Percentiles rank a stretch among this genome's conserved stretches.
These are phyloP conservation scores for Sisymbrium irio DNA, from an alignment of 345 rosid genomes.

Conservation along the genomic window DNA sequence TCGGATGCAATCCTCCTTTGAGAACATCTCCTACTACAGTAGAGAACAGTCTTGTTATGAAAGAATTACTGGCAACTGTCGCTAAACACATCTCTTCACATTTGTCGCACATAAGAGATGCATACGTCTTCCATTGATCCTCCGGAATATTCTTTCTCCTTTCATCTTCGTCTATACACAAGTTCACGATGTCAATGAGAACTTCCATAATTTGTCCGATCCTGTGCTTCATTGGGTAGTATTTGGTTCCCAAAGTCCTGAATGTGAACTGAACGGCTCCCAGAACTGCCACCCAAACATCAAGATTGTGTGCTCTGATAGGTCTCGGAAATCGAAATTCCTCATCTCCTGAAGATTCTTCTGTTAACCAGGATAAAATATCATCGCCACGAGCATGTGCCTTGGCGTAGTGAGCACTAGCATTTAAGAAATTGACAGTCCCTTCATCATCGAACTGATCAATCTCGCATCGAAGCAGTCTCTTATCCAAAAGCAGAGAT, in stretches of 20 bases:
- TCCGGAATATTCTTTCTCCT: constrained; percentile 14
- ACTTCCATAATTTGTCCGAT: not conserved
- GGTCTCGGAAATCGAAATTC: constrained; percentile 3
- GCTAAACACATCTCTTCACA: not conserved
- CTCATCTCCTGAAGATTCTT: not conserved
- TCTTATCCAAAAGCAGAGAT: constrained; percentile 31
- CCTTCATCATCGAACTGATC: constrained; percentile 3
- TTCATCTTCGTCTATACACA: constrained; percentile 11
- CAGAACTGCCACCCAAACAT: constrained; percentile 25
- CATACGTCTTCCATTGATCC: constrained; percentile 19
- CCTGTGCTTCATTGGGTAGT: not conserved
- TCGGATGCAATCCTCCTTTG: not conserved
- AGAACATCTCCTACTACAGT: constrained; percentile 22
- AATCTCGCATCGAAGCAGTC: constrained; percentile 1
- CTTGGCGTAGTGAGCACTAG: constrained; percentile 13
- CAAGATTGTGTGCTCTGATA: constrained; percentile 14
- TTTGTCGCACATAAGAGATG: constrained; percentile 13
- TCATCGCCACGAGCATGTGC: constrained; percentile 7
- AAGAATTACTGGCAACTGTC: not conserved
- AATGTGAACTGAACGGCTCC: constrained; percentile 24
- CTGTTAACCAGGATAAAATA: constrained; percentile 22
- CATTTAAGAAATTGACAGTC: not conserved
- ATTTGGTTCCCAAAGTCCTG: constrained; percentile 12
- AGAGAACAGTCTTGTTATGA: not conserved
- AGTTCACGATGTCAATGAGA: not conserved